A percentile compares a stretch with the other conserved stretches of the same genome.
Evolutionary conservation across 345 rosid genomes (phyloP).

Genomic region (Pugionium cornutum): DNA sequence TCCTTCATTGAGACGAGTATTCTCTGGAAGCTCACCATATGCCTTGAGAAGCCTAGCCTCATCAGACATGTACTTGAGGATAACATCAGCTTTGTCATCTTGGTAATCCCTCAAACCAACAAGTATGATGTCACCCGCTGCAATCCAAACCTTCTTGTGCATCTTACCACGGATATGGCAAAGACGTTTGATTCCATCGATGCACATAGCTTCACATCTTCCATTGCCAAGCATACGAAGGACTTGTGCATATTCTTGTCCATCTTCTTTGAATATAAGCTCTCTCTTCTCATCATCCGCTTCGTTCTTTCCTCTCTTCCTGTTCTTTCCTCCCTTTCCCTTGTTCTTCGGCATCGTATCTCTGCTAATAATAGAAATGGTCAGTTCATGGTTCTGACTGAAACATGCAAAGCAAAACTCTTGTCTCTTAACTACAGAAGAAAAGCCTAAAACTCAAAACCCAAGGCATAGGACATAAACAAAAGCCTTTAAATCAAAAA

Average conservation of each 20-base stretch:
- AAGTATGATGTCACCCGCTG: constrained; percentile 76
- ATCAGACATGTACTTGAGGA: constrained; percentile 80
- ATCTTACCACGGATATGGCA: constrained; percentile 84
- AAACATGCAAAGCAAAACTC: constrained; percentile 1
- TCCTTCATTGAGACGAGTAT: constrained; percentile 66
- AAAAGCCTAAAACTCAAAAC: not conserved
- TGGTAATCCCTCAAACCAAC: constrained; percentile 78
- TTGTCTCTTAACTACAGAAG: not conserved
- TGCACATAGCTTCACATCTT: constrained; percentile 69
- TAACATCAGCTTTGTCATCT: constrained; percentile 85
- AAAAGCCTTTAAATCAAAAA: too few relatives aligned
- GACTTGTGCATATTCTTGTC: constrained; percentile 74
- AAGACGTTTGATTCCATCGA: constrained; percentile 62
- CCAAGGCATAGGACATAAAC: too few relatives aligned
- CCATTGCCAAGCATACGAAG: constrained; percentile 79
- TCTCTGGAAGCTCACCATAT: constrained; percentile 75
- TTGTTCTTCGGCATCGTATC: constrained; percentile 71
- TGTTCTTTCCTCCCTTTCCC: constrained; percentile 90
- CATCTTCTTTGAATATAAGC: constrained; percentile 77
- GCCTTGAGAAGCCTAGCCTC: constrained; percentile 82
- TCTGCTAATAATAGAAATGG: constrained; percentile 1
- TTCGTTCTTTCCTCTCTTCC: constrained; percentile 86
- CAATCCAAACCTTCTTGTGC: constrained; percentile 91
- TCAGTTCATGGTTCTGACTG: not conserved
- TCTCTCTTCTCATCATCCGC: constrained; percentile 76